A percentile compares a stretch with the other conserved stretches of the same genome.
These are phyloP conservation scores for Nannochloropsis gaditana DNA, from an alignment of 108 stramenopile species.

Conservation along the genomic window DNA sequence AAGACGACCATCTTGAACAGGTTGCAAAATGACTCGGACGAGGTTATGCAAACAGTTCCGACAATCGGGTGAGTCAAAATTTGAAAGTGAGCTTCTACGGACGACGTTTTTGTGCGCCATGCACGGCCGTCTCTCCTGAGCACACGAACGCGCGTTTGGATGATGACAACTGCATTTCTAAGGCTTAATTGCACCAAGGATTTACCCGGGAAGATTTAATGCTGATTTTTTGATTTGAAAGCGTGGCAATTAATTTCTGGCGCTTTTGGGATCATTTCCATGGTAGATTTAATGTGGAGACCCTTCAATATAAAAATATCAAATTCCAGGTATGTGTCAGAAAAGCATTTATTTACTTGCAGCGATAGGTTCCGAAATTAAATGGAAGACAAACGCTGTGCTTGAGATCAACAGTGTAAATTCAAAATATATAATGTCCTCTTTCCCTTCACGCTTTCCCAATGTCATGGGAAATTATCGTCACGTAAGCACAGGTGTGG, in stretches of 20 bases:
- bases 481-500: slow-evolving; percentile 80
- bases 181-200: too few species aligned
- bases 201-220: too few species aligned
- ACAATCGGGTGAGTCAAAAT: slow-evolving; percentile 67
- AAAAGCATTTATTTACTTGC: neutral
- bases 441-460: neutral
- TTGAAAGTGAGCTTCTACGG: too few species aligned
- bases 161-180: too few species aligned
- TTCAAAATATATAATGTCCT: neutral
- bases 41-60: slow-evolving; percentile 97
- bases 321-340: slow-evolving; percentile 69
- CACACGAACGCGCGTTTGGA: too few species aligned
- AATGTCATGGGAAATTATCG: neutral
- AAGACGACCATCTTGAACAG: slow-evolving; percentile 93
- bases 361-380: too few species aligned
- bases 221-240: too few species aligned
- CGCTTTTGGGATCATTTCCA: neutral
- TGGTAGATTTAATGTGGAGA: slow-evolving; percentile 87
- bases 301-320: slow-evolving; percentile 98
- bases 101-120: too few species aligned
- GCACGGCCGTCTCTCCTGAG: too few species aligned
- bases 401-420: neutral
- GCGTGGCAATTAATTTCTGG: neutral
- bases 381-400: neutral
- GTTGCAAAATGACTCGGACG: slow-evolving; percentile 58